These are phyloP conservation scores for Cutaneotrichosporon sp. DNA, from an alignment of 1,284 basidiomycete genomes.

Conservation along the genomic window DNA sequence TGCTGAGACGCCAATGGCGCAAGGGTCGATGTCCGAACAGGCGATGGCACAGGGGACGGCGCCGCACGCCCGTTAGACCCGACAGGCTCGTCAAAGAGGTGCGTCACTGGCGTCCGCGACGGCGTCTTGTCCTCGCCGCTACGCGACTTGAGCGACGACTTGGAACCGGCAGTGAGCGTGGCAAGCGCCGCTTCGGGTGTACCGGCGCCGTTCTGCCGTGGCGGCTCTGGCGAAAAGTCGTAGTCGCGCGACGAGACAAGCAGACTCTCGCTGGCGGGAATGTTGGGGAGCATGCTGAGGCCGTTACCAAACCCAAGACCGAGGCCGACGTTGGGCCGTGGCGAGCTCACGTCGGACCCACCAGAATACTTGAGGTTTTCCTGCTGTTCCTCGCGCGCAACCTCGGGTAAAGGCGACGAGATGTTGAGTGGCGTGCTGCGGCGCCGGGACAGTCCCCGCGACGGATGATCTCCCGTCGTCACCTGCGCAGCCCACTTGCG, in stretches of 20 bases:
- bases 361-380: not conserved
- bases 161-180: not conserved
- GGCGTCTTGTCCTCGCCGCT: too few species aligned
- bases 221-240: not conserved
- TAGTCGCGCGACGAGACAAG: not conserved
- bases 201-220: not conserved
- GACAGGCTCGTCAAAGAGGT: too few species aligned
- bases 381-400: not conserved
- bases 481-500: conserved; percentile 19
- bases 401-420: not conserved
- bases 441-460: not conserved
- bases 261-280: not conserved
- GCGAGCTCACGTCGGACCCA: not conserved
- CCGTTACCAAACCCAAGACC: not conserved
- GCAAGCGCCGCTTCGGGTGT: conserved; percentile 5
- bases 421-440: conserved; percentile 1
- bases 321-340: not conserved
- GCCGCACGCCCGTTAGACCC: too few species aligned
- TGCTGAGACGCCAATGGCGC: too few species aligned
- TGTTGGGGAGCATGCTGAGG: not conserved
- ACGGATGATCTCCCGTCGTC: not conserved
- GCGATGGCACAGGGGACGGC: too few species aligned
- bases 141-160: not conserved
- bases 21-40: too few species aligned
- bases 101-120: too few species aligned